Percentiles rank a stretch among this genome's conserved stretches.
These are phyloP conservation scores for Tuctoria greenei DNA, from an alignment of 176 grass and related monocot species.

Conservation along the genomic window DNA sequence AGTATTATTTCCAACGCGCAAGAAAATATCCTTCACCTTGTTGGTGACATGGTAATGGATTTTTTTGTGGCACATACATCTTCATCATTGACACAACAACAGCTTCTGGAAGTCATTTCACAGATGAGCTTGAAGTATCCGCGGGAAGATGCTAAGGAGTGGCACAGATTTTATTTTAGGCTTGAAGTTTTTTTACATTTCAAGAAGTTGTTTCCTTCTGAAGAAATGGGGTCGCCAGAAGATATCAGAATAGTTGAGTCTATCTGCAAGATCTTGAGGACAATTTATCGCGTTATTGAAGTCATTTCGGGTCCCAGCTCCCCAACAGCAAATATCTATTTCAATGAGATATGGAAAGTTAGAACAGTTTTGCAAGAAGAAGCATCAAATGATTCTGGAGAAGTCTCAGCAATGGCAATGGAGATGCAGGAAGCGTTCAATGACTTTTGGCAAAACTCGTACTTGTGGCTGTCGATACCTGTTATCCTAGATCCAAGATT, in stretches of 20 bases:
- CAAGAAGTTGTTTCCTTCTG: constrained; percentile 51
- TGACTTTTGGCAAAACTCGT: constrained; percentile 45
- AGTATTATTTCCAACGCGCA: constrained; percentile 39
- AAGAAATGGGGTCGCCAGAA: constrained; percentile 33
- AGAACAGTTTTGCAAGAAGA: constrained; percentile 58
- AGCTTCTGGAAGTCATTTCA: constrained; percentile 49
- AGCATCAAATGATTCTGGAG: constrained; percentile 34
- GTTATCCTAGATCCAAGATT: constrained; percentile 62
- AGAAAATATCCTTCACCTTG: constrained; percentile 50
- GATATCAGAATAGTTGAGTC: constrained; percentile 39
- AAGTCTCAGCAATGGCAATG: constrained; percentile 23
- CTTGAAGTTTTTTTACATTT: constrained; percentile 60
- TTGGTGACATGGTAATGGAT: constrained; percentile 36
- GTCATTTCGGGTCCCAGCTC: constrained; percentile 38
- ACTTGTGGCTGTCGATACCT: constrained; percentile 52
- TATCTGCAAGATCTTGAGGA: constrained; percentile 52
- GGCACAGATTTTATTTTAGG: constrained; percentile 51
- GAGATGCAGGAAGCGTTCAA: constrained; percentile 44
- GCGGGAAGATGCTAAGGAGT: constrained; percentile 51
- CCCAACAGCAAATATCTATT: constrained; percentile 47
- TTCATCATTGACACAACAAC: constrained; percentile 32
- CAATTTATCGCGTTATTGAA: constrained; percentile 51
- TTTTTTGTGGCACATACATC: constrained; percentile 42
- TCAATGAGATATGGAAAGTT: constrained; percentile 62
- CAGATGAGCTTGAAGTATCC: constrained; percentile 56